Percentiles rank a stretch among this genome's conserved stretches.
These are phyloP conservation scores for Phaffia australis DNA, from an alignment of 768 basidiomycete species.

Conservation along the genomic window DNA sequence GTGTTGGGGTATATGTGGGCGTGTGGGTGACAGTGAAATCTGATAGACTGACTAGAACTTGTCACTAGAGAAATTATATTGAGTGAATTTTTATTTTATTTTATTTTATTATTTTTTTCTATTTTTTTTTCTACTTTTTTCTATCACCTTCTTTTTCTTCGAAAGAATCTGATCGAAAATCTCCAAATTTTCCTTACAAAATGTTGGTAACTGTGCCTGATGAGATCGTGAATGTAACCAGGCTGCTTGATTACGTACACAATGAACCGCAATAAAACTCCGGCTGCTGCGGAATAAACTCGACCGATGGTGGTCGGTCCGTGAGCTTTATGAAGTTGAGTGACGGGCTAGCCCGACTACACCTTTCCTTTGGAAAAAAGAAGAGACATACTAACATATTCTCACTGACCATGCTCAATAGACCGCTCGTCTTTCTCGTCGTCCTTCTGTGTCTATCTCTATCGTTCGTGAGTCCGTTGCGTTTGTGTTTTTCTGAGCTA, in stretches of 20 bases:
- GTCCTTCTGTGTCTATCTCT: background rate
- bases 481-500: background rate
- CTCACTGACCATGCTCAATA: no score
- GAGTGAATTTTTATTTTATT: background rate
- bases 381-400: background rate
- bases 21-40: background rate
- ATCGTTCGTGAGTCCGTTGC: background rate
- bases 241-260: background rate
- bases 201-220: background rate
- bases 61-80: background rate
- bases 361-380: background rate
- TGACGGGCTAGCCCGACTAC: constrained; percentile 8
- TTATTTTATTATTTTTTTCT: background rate
- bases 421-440: constrained; percentile 1
- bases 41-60: background rate
- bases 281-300: no score
- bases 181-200: constrained; percentile 44
- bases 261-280: background rate
- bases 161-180: constrained; percentile 48
- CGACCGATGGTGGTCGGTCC: no score
- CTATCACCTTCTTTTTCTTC: background rate
- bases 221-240: background rate
- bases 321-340: background rate
- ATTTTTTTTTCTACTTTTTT: background rate
- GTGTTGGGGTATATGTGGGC: background rate